A percentile compares a stretch with the other conserved stretches of the same genome.
Evolutionary conservation across 1,139 yeast species (phyloP).

Genomic region (Candida anutae): DNA sequence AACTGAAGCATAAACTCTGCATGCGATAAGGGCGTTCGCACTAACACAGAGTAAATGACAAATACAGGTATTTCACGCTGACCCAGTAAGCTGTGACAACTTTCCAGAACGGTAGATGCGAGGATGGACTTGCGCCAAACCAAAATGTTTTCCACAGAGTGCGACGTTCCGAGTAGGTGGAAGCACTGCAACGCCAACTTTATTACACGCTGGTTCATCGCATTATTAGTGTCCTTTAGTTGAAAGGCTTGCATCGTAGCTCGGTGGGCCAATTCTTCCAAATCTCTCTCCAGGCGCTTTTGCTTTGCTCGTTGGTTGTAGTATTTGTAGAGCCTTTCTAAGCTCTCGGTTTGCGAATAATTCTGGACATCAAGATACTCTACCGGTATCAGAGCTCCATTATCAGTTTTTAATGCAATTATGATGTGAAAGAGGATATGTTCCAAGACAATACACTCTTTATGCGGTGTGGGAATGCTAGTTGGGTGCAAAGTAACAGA

Average conservation of each 20-base stretch:
- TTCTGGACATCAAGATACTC: no score
- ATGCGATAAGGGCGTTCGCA: slow-evolving; percentile 27
- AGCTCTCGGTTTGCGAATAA: no score
- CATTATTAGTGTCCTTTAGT: no score
- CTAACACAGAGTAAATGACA: slow-evolving; percentile 25
- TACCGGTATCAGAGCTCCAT: no score
- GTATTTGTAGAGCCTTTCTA: no score
- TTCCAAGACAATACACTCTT: slow-evolving; percentile 7
- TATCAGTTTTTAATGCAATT: slow-evolving; percentile 3
- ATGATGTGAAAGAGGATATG: slow-evolving; percentile 10
- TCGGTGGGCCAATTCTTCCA: no score
- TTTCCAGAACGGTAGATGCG: slow-evolving; percentile 18
- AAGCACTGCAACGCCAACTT: neutral
- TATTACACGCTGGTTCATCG: no score
- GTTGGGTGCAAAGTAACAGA: slow-evolving; percentile 1
- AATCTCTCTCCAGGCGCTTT: no score
- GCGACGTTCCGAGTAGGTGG: slow-evolving; percentile 8
- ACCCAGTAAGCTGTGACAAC: slow-evolving; percentile 21
- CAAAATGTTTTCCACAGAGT: neutral
- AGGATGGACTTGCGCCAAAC: slow-evolving; percentile 23
- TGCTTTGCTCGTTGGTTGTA: no score
- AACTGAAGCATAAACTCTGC: slow-evolving; percentile 27
- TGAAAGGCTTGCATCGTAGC: no score
- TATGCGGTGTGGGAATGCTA: slow-evolving; percentile 5
- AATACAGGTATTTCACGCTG: slow-evolving; percentile 28